A percentile compares a stretch with the other conserved stretches of the same genome.
Evolutionary conservation across 2,329 filamentous ascomycete species (phyloP).

Genomic region (Bisporella sp.): DNA sequence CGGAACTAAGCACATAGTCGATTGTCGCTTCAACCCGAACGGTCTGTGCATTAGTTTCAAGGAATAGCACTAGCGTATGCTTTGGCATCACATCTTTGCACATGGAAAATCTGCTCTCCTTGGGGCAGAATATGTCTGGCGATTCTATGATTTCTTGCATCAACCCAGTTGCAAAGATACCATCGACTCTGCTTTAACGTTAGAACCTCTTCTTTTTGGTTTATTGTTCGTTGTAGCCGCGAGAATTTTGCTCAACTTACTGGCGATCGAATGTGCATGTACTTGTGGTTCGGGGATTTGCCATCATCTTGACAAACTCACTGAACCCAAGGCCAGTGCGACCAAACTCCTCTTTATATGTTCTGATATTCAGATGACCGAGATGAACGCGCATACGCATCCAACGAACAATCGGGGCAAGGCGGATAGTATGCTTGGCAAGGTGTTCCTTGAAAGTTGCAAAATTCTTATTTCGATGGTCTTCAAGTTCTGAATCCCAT

Average conservation of each 20-base stretch:
- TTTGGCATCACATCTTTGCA: conserved; percentile 15
- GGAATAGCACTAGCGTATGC: conserved; percentile 18
- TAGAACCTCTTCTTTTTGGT: not conserved
- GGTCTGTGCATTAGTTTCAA: conserved; percentile 12
- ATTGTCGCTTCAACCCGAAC: conserved; percentile 23
- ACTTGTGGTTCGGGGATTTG: conserved; percentile 11
- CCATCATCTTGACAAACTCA: conserved; percentile 22
- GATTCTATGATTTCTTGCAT: conserved; percentile 10
- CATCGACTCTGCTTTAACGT: conserved; percentile 8
- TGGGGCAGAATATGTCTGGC: conserved; percentile 14
- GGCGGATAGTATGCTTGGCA: conserved; percentile 9
- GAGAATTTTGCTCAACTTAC: conserved; percentile 16
- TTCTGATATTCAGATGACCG: conserved; percentile 18
- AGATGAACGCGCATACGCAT: conserved; percentile 28
- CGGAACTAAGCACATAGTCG: conserved; percentile 10
- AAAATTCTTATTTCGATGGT: conserved; percentile 7
- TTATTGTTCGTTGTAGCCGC: not conserved
- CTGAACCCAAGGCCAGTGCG: conserved; percentile 11
- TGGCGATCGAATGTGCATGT: conserved; percentile 19
- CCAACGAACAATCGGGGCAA: conserved; percentile 18
- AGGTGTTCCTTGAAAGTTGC: conserved; percentile 16
- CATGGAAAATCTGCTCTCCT: not conserved
- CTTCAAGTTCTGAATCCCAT: conserved; percentile 12
- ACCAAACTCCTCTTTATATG: conserved; percentile 14
- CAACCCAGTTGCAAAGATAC: conserved; percentile 11